These are phyloP conservation scores for Trichaptum fuscoviolaceum DNA, from an alignment of 768 basidiomycete species.

Conservation along the genomic window DNA sequence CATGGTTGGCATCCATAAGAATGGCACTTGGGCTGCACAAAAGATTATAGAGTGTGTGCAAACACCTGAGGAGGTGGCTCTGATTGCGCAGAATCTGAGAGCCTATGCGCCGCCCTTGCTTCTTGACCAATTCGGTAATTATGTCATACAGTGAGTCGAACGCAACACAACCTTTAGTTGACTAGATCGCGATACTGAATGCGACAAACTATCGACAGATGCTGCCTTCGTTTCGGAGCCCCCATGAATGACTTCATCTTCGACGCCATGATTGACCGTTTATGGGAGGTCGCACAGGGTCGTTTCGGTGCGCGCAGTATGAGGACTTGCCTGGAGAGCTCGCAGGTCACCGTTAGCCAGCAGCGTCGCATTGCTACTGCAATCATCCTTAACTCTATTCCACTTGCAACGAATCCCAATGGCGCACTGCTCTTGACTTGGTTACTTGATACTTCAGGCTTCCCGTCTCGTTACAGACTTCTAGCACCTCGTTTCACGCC, in stretches of 20 bases:
- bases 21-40: conserved; percentile 99
- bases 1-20: conserved; percentile 98
- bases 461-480: conserved; percentile 92
- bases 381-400: conserved; percentile 94
- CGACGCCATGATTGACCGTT: conserved; percentile 94
- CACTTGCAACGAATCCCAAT: conserved; percentile 95
- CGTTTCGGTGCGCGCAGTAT: conserved; percentile 97
- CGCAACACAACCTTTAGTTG: conserved; percentile 3
- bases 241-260: conserved; percentile 95
- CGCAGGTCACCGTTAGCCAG: conserved; percentile 80
- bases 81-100: conserved; percentile 82
- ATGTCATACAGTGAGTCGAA: conserved; percentile 78
- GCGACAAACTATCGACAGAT: conserved; percentile 37
- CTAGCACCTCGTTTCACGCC: conserved; percentile 95
- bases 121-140: conserved; percentile 90
- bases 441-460: conserved; percentile 91
- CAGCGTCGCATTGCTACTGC: conserved; percentile 94
- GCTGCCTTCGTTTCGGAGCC: conserved; percentile 84
- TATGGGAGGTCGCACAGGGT: conserved; percentile 98
- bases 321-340: conserved; percentile 93
- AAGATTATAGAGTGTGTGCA: conserved; percentile 97
- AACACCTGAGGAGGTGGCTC: conserved; percentile 76
- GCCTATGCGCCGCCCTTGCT: conserved; percentile 92
- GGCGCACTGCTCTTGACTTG: conserved; percentile 94
- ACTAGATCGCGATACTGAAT: conserved; percentile 7